These are phyloP conservation scores for Colletotrichum cuscutae DNA, from an alignment of 2,329 filamentous ascomycete genomes.

Conservation along the genomic window DNA sequence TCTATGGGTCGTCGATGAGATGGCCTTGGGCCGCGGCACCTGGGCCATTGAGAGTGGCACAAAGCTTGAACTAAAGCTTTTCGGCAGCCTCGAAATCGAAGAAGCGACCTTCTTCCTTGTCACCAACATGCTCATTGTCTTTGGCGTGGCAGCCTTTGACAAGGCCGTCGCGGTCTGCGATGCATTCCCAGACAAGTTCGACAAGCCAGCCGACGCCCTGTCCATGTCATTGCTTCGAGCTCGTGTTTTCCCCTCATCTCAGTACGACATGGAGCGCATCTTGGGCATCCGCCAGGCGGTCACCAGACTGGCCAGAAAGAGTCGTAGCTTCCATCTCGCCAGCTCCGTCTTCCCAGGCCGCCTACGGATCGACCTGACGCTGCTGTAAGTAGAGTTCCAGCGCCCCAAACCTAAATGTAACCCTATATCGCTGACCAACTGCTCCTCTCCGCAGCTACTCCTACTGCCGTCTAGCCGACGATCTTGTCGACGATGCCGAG, in stretches of 20 bases:
- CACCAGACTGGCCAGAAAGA: conserved; percentile 68
- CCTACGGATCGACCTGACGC: conserved; percentile 73
- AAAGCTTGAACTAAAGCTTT: conserved; percentile 72
- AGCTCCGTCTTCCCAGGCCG: conserved; percentile 75
- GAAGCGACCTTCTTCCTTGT: conserved; percentile 79
- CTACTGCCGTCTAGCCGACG: conserved; percentile 79
- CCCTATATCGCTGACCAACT: conserved; percentile 19
- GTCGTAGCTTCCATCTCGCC: conserved; percentile 78
- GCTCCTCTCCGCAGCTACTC: conserved; percentile 63
- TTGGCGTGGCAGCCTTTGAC: conserved; percentile 76
- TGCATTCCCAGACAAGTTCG: conserved; percentile 69
- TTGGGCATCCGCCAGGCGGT: conserved; percentile 69
- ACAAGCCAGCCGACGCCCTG: conserved; percentile 53
- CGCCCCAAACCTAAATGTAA: no score
- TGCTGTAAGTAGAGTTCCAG: conserved; percentile 58
- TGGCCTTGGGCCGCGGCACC: conserved; percentile 74
- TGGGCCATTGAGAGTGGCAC: conserved; percentile 77
- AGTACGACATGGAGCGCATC: conserved; percentile 69
- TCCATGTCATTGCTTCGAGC: conserved; percentile 64
- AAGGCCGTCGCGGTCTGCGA: conserved; percentile 74
- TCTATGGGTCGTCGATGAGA: conserved; percentile 77
- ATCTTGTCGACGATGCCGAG: conserved; percentile 74
- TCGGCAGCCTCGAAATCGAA: conserved; percentile 75
- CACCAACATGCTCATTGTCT: conserved; percentile 76
- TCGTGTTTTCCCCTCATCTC: conserved; percentile 53